Base-by-base conservation (phyloP, 2,329 filamentous ascomycete genomes). In the Rutstroemia sp. region DNA sequence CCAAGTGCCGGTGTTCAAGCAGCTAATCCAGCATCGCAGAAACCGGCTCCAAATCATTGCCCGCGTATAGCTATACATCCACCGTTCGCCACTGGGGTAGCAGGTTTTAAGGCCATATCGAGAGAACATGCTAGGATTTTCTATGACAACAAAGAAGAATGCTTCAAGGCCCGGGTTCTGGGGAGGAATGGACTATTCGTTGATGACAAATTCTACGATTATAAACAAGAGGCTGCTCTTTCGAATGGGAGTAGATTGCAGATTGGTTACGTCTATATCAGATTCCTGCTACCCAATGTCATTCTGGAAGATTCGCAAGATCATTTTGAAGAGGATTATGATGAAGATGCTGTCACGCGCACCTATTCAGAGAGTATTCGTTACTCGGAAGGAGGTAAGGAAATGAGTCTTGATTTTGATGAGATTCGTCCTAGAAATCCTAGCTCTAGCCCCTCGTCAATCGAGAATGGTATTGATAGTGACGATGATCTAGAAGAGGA, bases 361-460 rank as follows among this genome's bases (percentile, higher is more conserved):
- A 42, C 37, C 27, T 30, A 30, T 30, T 30, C 27, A 10, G 79
- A 82, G 50, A 74, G 76, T 4, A 72, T 73, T 30, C 74, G 72
- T 48, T 77, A 79, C 63, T 77, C 77, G 8, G 76, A 80, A 52
- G 80, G 80, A 37, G 53, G 53, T 18, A 86, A 86, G 66, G 79
- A 85, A 61, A 89, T 89, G 83, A 88, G 85, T 68, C 85, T 88
- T 60, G 83, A 86, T 55, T 89, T 89, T 64, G 83, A 87, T 65
- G 79, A 81, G 66, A 77, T 81, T 58, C 80, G 80, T 42, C 75
- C 79, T 57, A 81, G 77, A 37, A 77, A 81, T 53, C 68, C 75
- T 79, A 44, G 80, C 60, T 45, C 57, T 54, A 25, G 58, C 30
- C 56, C 45, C 23, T 58, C 59, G 12, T 61, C 47, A 23, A 23